Percentiles rank a stretch among this genome's conserved stretches.
phyloP scores from a whole-genome alignment of 1,284 basidiomycete species.

The Ceratobasidium sp. region DNA sequence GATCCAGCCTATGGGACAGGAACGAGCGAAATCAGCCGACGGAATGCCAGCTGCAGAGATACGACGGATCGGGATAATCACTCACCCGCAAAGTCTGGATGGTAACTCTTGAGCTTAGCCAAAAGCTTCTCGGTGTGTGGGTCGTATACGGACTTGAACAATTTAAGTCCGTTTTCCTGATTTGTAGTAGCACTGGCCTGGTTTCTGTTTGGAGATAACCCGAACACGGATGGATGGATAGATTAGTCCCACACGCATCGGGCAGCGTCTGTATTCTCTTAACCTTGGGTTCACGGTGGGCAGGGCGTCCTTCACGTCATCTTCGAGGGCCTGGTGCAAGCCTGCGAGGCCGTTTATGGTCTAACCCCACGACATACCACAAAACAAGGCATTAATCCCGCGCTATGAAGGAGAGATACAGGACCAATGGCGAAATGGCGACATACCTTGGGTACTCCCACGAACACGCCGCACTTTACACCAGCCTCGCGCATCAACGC shows the following conservation, averaged over 20 bases:
- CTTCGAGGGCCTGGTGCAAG: constrained; percentile 76
- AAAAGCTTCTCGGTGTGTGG: constrained; percentile 91
- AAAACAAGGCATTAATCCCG: constrained; percentile 47
- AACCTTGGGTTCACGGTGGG: constrained; percentile 75
- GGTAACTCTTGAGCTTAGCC: constrained; percentile 83
- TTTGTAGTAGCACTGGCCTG: constrained; percentile 39
- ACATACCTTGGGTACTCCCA: constrained; percentile 88
- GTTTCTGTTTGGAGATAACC: constrained; percentile 39
- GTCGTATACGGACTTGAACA: constrained; percentile 94
- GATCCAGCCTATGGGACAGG: constrained; percentile 79
- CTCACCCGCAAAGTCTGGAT: constrained; percentile 64
- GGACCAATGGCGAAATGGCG: constrained; percentile 23
- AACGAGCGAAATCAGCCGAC: constrained; percentile 1
- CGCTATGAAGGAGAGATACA: constrained; percentile 47
- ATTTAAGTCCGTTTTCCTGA: constrained; percentile 61
- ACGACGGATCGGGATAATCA: constrained; percentile 73
- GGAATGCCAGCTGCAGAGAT: constrained; percentile 48
- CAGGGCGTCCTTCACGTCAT: constrained; percentile 78
- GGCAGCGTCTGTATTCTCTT: constrained; percentile 50
- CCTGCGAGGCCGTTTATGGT: constrained; percentile 85
- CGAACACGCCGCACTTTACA: constrained; percentile 92
- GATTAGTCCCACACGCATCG: constrained; percentile 45
- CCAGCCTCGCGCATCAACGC: constrained; percentile 92
- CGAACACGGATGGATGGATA: constrained; percentile 38
- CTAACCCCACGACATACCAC: constrained; percentile 57